Percentiles rank a stretch among this genome's conserved stretches.
Evolutionary conservation across 441 rosid species (phyloP).

Genomic region (Pelargonium fulgidum): DNA sequence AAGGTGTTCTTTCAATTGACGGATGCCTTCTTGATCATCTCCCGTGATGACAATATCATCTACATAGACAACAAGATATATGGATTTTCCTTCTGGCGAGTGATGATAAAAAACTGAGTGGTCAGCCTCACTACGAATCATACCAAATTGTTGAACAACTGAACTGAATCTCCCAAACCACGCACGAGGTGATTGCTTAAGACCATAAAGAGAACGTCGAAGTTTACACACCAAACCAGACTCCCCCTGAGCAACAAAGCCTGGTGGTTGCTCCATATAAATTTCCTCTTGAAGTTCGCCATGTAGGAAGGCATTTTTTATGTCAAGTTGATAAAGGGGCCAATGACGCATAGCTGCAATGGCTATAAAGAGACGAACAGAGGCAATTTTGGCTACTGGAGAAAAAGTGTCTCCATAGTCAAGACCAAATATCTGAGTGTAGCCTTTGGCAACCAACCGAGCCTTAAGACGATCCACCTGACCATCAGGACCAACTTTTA

Average conservation of each 20-base stretch:
- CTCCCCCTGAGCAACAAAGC: too few relatives aligned
- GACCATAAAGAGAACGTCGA: too few relatives aligned
- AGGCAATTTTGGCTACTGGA: constrained; percentile 3
- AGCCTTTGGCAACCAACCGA: too few relatives aligned
- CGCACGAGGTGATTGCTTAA: too few relatives aligned
- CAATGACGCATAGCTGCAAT: neutral
- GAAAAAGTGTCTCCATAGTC: constrained; percentile 7
- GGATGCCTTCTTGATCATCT: too few relatives aligned
- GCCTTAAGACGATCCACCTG: too few relatives aligned
- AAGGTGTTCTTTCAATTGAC: too few relatives aligned
- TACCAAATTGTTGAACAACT: neutral
- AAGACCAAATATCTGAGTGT: neutral
- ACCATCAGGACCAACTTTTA: too few relatives aligned
- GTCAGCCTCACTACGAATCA: neutral
- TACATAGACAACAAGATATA: too few relatives aligned
- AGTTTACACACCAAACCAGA: too few relatives aligned
- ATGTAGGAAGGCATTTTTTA: constrained; percentile 13
- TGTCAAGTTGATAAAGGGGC: neutral
- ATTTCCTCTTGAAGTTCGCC: neutral
- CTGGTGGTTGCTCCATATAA: neutral
- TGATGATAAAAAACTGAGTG: neutral
- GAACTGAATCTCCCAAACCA: neutral
- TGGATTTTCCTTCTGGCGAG: neutral
- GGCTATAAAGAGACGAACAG: neutral
- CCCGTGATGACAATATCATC: too few relatives aligned